These are phyloP conservation scores for Trichoderma arundinaceum DNA, from an alignment of 2,329 filamentous ascomycete genomes.

Conservation along the genomic window DNA sequence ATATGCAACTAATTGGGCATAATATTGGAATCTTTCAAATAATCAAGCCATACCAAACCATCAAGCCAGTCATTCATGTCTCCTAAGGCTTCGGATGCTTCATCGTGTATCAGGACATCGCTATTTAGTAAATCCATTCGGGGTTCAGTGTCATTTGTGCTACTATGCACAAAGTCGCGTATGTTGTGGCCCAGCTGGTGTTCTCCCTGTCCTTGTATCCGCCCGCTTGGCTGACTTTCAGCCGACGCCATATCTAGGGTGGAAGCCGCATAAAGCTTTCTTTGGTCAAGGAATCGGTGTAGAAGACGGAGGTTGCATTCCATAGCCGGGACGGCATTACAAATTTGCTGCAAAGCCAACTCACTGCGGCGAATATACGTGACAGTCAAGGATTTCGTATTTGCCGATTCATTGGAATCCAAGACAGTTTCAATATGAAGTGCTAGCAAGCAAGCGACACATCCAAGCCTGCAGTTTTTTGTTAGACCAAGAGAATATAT, in stretches of 20 bases:
- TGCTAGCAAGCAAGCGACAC: conserved; percentile 1
- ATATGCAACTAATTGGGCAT: neutral
- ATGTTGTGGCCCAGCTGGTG: neutral
- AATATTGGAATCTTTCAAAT: conserved; percentile 1
- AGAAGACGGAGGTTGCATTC: conserved; percentile 9
- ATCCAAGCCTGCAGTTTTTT: neutral
- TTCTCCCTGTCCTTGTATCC: neutral
- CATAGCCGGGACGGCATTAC: neutral
- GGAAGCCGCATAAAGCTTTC: neutral
- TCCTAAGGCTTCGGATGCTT: neutral
- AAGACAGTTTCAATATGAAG: conserved; percentile 1
- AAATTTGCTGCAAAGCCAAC: conserved; percentile 1
- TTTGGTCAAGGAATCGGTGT: neutral
- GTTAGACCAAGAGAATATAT: neutral
- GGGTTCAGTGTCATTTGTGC: neutral
- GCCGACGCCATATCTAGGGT: neutral
- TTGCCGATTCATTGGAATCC: neutral
- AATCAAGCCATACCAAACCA: conserved; percentile 13
- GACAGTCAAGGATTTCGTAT: neutral
- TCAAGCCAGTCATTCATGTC: conserved; percentile 11
- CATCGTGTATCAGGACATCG: neutral
- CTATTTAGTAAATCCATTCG: neutral
- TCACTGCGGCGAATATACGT: conserved; percentile 10
- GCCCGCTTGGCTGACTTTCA: neutral
- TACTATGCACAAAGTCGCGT: neutral